phyloP scores from a whole-genome alignment of 345 rosid species.

The Eucalyptus shirleyi region DNA sequence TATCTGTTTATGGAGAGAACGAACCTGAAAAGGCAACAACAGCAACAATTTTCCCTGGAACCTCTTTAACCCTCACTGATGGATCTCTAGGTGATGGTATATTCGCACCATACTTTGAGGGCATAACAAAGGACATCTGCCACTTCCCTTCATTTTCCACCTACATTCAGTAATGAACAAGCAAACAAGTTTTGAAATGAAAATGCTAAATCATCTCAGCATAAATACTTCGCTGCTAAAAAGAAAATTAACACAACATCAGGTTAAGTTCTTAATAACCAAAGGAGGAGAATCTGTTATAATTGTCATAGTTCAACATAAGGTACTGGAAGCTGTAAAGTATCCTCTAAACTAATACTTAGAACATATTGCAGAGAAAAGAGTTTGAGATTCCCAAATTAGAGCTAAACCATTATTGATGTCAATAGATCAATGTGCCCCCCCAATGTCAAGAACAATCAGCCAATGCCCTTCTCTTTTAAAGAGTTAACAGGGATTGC shows the following conservation, averaged over 20 bases:
- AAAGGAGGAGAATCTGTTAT: not conserved
- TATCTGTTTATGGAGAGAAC: not conserved
- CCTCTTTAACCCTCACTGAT: slow-evolving; percentile 57
- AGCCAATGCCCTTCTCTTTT: not conserved
- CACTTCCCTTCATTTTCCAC: slow-evolving; percentile 50
- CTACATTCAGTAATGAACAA: slow-evolving; percentile 3
- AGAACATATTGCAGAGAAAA: not conserved
- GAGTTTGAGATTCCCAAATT: not conserved
- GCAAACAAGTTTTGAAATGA: not conserved
- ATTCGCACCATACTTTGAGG: slow-evolving; percentile 68
- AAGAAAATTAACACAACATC: not conserved
- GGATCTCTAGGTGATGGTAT: slow-evolving; percentile 72
- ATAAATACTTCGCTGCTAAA: not conserved
- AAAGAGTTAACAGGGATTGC: not conserved
- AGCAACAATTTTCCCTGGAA: slow-evolving; percentile 64
- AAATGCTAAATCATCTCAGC: not conserved
- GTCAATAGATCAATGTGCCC: not conserved
- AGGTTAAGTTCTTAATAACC: not conserved
- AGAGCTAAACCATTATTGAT: not conserved
- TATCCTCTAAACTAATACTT: not conserved
- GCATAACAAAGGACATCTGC: slow-evolving; percentile 93
- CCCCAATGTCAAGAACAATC: not conserved
- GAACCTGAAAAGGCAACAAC: slow-evolving; percentile 65
- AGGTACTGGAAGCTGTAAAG: not conserved
- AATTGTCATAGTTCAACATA: not conserved